These are phyloP conservation scores for Gliomastix tumulicola DNA, from an alignment of 2,329 filamentous ascomycete genomes.

Conservation along the genomic window DNA sequence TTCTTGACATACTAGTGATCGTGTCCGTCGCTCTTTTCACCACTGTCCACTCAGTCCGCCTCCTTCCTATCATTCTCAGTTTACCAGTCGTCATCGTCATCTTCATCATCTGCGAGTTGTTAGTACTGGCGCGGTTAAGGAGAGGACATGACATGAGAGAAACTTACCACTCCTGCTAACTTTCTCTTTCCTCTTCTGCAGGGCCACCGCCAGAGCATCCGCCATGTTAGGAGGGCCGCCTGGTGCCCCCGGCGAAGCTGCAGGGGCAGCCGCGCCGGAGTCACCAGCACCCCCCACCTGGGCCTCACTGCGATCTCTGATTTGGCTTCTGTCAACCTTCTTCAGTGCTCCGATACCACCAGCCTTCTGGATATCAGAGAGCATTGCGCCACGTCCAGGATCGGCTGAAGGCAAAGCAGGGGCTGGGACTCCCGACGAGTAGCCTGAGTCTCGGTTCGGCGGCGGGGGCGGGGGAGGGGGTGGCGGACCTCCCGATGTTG, in stretches of 20 bases:
- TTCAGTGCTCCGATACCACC: slow-evolving; percentile 63
- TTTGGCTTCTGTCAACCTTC: slow-evolving; percentile 66
- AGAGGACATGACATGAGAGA: slow-evolving; percentile 1
- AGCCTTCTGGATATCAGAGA: slow-evolving; percentile 66
- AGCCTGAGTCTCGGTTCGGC: slow-evolving; percentile 51
- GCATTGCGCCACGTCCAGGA: slow-evolving; percentile 48
- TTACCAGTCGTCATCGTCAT: slow-evolving; percentile 69
- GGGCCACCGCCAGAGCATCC: slow-evolving; percentile 70
- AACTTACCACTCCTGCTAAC: slow-evolving; percentile 89
- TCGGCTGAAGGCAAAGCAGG: slow-evolving; percentile 32
- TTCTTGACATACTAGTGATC: not conserved
- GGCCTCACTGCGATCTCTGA: slow-evolving; percentile 64
- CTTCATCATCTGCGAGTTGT: slow-evolving; percentile 54
- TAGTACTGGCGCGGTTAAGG: slow-evolving; percentile 9
- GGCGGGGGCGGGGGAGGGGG: slow-evolving; percentile 34
- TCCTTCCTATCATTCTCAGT: slow-evolving; percentile 1
- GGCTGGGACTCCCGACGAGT: slow-evolving; percentile 46
- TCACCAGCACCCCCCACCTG: slow-evolving; percentile 45
- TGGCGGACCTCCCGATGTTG: slow-evolving; percentile 16
- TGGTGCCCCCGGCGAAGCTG: slow-evolving; percentile 23
- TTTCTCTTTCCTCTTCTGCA: slow-evolving; percentile 84
- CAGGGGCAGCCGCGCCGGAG: slow-evolving; percentile 40
- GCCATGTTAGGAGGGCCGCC: slow-evolving; percentile 55
- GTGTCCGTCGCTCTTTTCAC: not conserved
- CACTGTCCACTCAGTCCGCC: not conserved